Base-by-base conservation (phyloP, 768 basidiomycete genomes). In the Rhizopogon vesiculosus region DNA sequence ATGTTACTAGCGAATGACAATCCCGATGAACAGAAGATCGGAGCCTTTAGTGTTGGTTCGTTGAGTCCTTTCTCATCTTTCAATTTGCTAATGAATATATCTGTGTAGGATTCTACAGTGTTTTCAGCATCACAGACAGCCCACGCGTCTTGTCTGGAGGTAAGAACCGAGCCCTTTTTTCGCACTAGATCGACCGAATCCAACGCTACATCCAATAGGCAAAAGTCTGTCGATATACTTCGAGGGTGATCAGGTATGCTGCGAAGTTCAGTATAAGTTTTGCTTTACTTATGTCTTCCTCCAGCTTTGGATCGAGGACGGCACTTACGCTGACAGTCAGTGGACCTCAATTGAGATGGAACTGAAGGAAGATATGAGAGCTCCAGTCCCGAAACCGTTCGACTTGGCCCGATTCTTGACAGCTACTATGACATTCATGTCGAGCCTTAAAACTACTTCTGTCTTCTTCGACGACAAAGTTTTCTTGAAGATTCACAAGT, bases 21-120 rank as follows among this genome's bases (percentile, higher is more conserved):
- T 58, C 79, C 80, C 1, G 78, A 82, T 57, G 78, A 79, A 59
- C 67, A 72, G 49, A 78, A 78, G 69, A 79, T 82, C 50, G 81
- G 81, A 19, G 78, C 77, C 29, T 74, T 74, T 49, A 73, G 72
- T 42, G 72, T 71, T 40, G 68, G 64, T 64, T 44, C n/a, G 59
- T 57, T 22, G 19, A 54, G 18, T 9, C 6, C 9, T 13, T 2
- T 43, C 10, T 22, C 15, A 12, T n/a, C 29, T 15, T 25, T n/a
- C 40, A 33, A 43, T 10, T 12, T 5, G 35, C 33, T 43, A 7
- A 31, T 18, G 9, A 31, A 18, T 19, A 18, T 13, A 22, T 16
- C 5, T 16, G 8, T 6, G 3, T 16, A 60, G 58, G 64, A 38
- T 68, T 67, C 61, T 67, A 66, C 51, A 65, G 66, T 45, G 50